Evolutionary conservation across 345 rosid genomes (phyloP), one percentile per base, ranked within the genome.

Genomic region (Eutrema yunnanense): DNA sequence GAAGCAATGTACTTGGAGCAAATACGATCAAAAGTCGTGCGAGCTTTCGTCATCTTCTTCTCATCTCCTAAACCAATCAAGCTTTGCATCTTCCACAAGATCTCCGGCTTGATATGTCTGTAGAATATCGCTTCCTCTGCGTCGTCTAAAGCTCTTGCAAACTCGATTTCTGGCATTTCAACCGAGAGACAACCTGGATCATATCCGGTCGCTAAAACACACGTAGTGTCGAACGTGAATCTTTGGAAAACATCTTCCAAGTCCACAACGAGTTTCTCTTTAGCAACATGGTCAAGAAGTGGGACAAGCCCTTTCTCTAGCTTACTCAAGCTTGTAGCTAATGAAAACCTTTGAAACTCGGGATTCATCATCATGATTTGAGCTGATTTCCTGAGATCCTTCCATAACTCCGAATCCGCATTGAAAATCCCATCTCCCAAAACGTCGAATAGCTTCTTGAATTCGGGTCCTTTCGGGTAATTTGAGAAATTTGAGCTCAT

Each of bases 141-240:
- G 8, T 82, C 80, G 47, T 84, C 84, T 34, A 82, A 52, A 1
- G 85, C 86, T 36, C 55, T 61, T 2, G 79, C 67, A 50, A 84
- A 78, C 37, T 49, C 34, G 4, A 73, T 54, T 26, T 76, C 69
- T 0, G 83, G 86, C 26, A 84, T 52, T n/a, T 79, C 76, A 0
- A 78, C 58, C 9, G 78, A 78, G 46, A 86, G 55, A 62, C 72
- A 82, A 14, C 67, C 79, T n/a, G 88, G 90, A 72, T 84, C 90
- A 5, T 74, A 72, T 5, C 86, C 81, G 40, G 83, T 79, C 1
- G 83, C 82, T 16, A 86, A 72, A 27, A 74, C 73, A 67, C 78
- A 81, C 0, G 84, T 81, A 4, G 79, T 77, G 57, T 86, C 90
- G 10, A 84, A 84, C 3, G 83, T 77, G 47, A 81, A 82, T 54